These are phyloP conservation scores for Phytopythium cucurbitacearum DNA, from an alignment of 352 stramenopile genomes.

Conservation along the genomic window DNA sequence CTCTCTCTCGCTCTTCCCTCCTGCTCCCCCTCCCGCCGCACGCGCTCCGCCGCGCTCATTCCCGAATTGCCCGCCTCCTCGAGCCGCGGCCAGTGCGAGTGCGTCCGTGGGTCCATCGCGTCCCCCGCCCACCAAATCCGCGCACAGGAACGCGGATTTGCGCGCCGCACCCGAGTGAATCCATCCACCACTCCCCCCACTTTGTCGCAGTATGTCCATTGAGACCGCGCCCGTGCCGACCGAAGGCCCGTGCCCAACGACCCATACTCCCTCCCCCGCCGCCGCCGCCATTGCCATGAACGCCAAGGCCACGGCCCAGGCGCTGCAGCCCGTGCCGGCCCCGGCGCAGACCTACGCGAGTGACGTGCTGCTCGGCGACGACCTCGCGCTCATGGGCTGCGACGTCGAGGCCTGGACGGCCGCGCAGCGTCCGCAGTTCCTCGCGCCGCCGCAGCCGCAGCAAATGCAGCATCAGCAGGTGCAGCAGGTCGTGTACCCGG, in stretches of 20 bases:
- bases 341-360: conserved; percentile 18
- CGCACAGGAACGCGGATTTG: conserved; percentile 6
- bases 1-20: not conserved
- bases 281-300: conserved; percentile 10
- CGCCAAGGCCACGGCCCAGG: conserved; percentile 7
- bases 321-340: conserved; percentile 7
- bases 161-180: not conserved
- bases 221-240: conserved; percentile 22
- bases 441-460: conserved; percentile 12
- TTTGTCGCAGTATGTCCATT: conserved; percentile 31
- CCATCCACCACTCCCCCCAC: not conserved
- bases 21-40: not conserved
- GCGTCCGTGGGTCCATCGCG: not conserved
- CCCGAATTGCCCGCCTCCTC: conserved; percentile 4
- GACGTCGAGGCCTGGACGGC: conserved; percentile 55
- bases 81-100: not conserved
- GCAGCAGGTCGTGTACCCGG: conserved; percentile 28
- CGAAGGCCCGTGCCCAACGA: conserved; percentile 4
- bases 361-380: conserved; percentile 58
- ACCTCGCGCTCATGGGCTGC: conserved; percentile 66
- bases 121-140: not conserved
- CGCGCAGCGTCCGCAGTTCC: conserved; percentile 30
- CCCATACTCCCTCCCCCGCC: conserved; percentile 6
- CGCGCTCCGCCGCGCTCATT: conserved; percentile 2
- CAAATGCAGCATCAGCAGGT: not conserved